Evolutionary conservation across 768 basidiomycete species (phyloP).

Genomic region (Hygrocybe punicea): DNA sequence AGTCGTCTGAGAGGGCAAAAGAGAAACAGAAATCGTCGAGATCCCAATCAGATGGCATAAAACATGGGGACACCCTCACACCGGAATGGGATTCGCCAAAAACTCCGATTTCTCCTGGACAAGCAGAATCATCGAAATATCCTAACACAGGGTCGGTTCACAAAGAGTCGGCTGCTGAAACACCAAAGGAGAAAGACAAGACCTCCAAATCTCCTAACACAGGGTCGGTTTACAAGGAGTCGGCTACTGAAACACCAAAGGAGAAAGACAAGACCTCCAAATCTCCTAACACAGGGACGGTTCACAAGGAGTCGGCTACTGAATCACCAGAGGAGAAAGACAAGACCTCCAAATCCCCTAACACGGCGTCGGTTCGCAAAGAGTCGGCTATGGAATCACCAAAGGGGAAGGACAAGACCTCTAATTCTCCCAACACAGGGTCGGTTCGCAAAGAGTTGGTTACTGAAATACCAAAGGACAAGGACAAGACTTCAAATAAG

Average conservation of each 20-base stretch:
- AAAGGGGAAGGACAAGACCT: background rate
- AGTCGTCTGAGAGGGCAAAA: constrained; percentile 22
- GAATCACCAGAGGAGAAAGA: background rate
- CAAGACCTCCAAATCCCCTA: no score
- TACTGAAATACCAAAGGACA: background rate
- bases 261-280: no score
- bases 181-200: background rate
- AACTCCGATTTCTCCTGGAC: background rate
- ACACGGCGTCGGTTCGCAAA: no score
- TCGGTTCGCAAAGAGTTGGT: background rate
- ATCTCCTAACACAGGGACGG: no score
- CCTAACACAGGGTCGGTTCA: no score
- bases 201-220: no score
- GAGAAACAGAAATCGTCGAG: constrained; percentile 34
- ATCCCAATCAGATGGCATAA: constrained; percentile 29
- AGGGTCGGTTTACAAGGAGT: no score
- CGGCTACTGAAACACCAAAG: background rate
- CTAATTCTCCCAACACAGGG: no score
- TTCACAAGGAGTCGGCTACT: background rate
- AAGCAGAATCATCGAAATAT: no score
- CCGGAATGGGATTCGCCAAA: constrained; percentile 46
- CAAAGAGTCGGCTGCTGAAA: background rate
- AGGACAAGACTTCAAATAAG: background rate
- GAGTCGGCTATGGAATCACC: background rate
- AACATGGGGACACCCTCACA: constrained; percentile 42